Base-by-base conservation (phyloP, 2,329 filamentous ascomycete genomes). In the Trichoderma cornu-damae region DNA sequence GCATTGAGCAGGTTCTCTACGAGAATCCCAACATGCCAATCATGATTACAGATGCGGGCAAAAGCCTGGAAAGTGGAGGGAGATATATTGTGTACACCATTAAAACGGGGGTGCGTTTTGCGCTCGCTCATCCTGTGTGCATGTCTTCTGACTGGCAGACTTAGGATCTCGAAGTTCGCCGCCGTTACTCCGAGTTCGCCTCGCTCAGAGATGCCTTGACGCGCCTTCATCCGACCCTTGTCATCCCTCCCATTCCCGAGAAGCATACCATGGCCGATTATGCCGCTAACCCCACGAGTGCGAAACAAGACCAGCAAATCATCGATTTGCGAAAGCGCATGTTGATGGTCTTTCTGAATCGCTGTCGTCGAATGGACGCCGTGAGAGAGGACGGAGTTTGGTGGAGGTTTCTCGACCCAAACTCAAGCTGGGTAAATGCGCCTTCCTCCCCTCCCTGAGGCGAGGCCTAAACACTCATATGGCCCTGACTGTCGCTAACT, bases 211-310 rank as follows among this genome's bases (percentile, higher is more conserved):
- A 91, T 66, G 93, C 93, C 2, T 81, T 99, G 26, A 91, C 92
- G 46, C 88, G 89, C 65, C 81, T 99, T 61, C 95, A 99, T 69
- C 94, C 95, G 6, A 99, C 94, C 0, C 81, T 99, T 40, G 89
- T 99, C 66, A 89, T 99, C 52, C 95, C 94, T 6, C 94, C 94
- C 3, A 99, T 99, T 67, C 94, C 94, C 20, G 95, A 99, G 75
- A 99, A 99, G 73, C 94, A 99, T 72, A 94, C 91, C 44, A 96
- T 99, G 88, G 93, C 93, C 60, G 94, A 99, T 72, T 99, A 99
- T 69, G 94, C 94, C 14, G 92, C 95, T 26, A 97, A 96, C 66
- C 94, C 95, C 1, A 99, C 94, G 35, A 96, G 93, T 67, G 95
- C 95, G 16, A 99, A 96, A 72, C 93, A 99, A 72, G 95, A 99